Evolutionary conservation across 2,329 filamentous ascomycete genomes (phyloP).

Genomic region (Fusarium siculi): DNA sequence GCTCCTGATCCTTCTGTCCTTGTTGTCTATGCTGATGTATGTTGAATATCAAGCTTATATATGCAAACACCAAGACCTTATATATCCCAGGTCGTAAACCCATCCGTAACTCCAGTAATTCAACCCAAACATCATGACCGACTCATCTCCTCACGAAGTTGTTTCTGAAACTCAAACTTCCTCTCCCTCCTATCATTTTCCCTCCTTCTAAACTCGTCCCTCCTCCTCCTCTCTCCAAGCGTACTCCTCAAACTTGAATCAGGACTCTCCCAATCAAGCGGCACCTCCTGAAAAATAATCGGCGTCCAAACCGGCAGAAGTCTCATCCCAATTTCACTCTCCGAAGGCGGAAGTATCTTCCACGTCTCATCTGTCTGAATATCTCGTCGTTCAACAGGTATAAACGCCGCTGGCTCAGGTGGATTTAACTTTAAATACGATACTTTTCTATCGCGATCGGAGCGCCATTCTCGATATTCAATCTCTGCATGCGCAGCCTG

Average conservation of each 20-base stretch:
- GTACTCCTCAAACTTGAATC: background rate
- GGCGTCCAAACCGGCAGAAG: slow-evolving; percentile 18
- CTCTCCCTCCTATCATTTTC: slow-evolving; percentile 16
- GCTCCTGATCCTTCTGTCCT: background rate
- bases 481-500: slow-evolving; percentile 13
- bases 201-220: slow-evolving; percentile 6
- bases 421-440: slow-evolving; percentile 4
- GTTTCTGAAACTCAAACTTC: slow-evolving; percentile 23
- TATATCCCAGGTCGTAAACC: background rate
- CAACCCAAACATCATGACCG: background rate
- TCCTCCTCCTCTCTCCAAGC: background rate
- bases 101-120: background rate
- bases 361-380: slow-evolving; percentile 18
- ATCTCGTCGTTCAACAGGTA: slow-evolving; percentile 5
- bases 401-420: background rate
- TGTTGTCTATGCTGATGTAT: background rate
- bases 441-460: slow-evolving; percentile 17
- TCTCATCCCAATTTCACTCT: background rate
- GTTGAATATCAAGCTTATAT: slow-evolving; percentile 14
- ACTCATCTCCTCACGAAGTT: background rate
- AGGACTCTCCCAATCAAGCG: slow-evolving; percentile 5
- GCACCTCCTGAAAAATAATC: slow-evolving; percentile 15
- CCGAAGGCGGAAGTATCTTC: background rate
- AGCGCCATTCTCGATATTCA: slow-evolving; percentile 21
- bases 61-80: background rate